Conservation (phyloP, 768 basidiomycete species). For the Artomyces pyxidatus region DNA sequence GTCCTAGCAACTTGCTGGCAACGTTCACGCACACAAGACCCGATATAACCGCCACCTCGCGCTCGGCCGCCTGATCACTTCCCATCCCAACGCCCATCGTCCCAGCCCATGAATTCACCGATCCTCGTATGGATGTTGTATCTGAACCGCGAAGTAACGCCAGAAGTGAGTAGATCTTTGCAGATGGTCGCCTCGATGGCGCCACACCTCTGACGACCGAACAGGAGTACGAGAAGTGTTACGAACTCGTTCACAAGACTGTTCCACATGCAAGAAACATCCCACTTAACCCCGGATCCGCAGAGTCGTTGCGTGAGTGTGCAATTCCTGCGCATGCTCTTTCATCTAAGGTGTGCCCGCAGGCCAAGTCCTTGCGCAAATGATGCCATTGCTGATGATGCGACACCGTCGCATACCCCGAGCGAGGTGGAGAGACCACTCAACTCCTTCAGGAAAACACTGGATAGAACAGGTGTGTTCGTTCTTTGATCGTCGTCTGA, state of each 20-base stretch:
- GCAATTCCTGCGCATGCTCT: background rate
- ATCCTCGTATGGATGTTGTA: slow-evolving; percentile 79
- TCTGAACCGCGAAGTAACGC: slow-evolving; percentile 63
- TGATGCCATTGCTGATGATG: slow-evolving; percentile 82
- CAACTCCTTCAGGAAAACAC: slow-evolving; percentile 57
- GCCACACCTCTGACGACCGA: slow-evolving; percentile 5
- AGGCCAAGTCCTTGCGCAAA: slow-evolving; percentile 67
- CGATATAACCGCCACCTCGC: too few species aligned
- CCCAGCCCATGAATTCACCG: slow-evolving; percentile 43
- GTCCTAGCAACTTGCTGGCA: too few species aligned
- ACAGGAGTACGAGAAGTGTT: slow-evolving; percentile 71
- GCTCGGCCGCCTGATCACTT: too few species aligned
- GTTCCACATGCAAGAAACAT: slow-evolving; percentile 45
- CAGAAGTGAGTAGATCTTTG: slow-evolving; percentile 33
- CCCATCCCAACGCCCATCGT: background rate
- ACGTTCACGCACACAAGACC: too few species aligned
- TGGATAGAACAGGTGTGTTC: slow-evolving; percentile 70
- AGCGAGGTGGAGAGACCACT: slow-evolving; percentile 61
- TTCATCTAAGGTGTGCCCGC: slow-evolving; percentile 12
- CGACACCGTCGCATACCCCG: slow-evolving; percentile 72
- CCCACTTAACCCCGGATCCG: slow-evolving; percentile 44
- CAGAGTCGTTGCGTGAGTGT: slow-evolving; percentile 61
- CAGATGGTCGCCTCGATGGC: slow-evolving; percentile 7
- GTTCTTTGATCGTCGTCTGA: background rate
- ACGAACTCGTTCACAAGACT: slow-evolving; percentile 50